Base-by-base conservation (phyloP, 306 rosid genomes). In the Quercus gilva region DNA sequence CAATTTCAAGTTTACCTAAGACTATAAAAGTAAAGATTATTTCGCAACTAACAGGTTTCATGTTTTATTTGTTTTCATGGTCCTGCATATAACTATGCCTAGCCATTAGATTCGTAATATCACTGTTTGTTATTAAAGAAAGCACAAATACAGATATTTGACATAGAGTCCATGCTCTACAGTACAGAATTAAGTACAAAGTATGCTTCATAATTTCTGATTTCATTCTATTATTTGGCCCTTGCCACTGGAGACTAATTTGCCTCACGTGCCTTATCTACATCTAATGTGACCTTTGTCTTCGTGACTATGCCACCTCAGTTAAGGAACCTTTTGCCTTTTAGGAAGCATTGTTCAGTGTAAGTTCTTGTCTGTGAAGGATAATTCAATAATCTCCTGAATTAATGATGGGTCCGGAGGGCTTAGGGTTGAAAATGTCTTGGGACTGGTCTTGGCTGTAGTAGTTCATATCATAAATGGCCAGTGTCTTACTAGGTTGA, bases 371-470 rank as follows among this genome's bases (percentile, higher is more conserved):
- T 73, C 81, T 37, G 83, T 51, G 77, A 87, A 85, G 74, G 78
- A 65, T 64, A 79, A 74, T 80, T 81, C 85, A 14, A 76, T 79
- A 69, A 81, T 77, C 43, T 80, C 84, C 78, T 87, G 85, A 65
- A 69, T 74, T 74, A 79, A 78, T 76, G 78, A 63, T 76, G 69
- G 83, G 69, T 74, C 82, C 79, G 10, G 72, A 59, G 71, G 65
- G 74, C 41, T n/a, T 73, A 37, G 45, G 80, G 59, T 69, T 81
- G 77, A 86, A 55, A 56, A 86, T 85, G 58, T 55, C 76, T 74
- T 79, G 80, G 52, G 80, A 72, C 69, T 77, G 88, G 29, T 78
- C 81, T 75, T 73, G 80, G 78, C 55, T 68, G 70, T 78, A 80
- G 79, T 79, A 71, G 35, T 74, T 76, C 78, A 79, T 51, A 55